Evolutionary conservation across 306 rosid species (phyloP).

Genomic region (Ammopiptanthus mongolicus): DNA sequence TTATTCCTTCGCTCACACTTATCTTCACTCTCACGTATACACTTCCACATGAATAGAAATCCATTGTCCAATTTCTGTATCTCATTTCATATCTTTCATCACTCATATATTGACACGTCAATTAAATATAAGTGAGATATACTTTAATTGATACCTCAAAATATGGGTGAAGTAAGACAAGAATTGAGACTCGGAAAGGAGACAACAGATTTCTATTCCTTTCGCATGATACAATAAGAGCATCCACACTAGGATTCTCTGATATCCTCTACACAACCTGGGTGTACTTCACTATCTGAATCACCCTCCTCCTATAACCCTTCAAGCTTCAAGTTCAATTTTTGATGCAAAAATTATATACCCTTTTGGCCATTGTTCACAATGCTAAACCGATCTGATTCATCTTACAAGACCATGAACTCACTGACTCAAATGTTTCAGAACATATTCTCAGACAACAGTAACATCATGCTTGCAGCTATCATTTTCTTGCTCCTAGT

Average conservation of each 20-base stretch:
- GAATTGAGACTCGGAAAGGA: too few relatives aligned
- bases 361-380: slow-evolving; percentile 19
- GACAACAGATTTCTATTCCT: too few relatives aligned
- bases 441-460: slow-evolving; percentile 65
- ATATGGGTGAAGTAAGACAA: too few relatives aligned
- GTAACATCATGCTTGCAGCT: slow-evolving; percentile 83
- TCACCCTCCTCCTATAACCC: not conserved
- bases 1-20: slow-evolving; percentile 25
- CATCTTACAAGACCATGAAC: slow-evolving; percentile 22
- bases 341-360: not conserved
- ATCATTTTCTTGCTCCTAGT: slow-evolving; percentile 69
- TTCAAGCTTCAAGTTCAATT: not conserved
- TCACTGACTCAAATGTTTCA: slow-evolving; percentile 38
- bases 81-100: too few relatives aligned
- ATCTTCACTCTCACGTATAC: slow-evolving; percentile 39
- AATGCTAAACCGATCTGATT: slow-evolving; percentile 32
- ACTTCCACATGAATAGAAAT: too few relatives aligned
- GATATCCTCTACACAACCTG: not conserved
- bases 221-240: slow-evolving; percentile 15
- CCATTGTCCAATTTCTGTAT: too few relatives aligned
- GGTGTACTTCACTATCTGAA: not conserved
- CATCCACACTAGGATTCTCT: slow-evolving; percentile 11
- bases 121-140: too few relatives aligned
- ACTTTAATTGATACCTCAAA: too few relatives aligned
- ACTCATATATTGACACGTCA: too few relatives aligned